A percentile compares a stretch with the other conserved stretches of the same genome.
These are phyloP conservation scores for Starmerella davenportii DNA, from an alignment of 805 yeast genomes.

Conservation along the genomic window DNA sequence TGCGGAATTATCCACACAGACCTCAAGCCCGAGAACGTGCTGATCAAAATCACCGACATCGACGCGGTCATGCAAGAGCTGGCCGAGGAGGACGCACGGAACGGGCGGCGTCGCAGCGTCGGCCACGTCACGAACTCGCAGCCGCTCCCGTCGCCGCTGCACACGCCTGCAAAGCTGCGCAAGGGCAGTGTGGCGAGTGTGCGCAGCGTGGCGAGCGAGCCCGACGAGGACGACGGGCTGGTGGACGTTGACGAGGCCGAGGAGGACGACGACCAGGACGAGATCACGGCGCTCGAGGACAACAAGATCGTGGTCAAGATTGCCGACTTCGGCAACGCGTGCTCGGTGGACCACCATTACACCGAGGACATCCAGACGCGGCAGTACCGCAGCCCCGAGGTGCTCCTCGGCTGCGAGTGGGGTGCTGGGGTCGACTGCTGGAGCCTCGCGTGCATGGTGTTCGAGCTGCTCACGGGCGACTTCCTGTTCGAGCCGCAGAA, in stretches of 20 bases:
- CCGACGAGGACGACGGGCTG: background rate
- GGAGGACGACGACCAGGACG: conserved; percentile 1
- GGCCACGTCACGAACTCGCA: conserved; percentile 8
- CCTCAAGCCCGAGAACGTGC: conserved; percentile 55
- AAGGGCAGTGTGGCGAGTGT: background rate
- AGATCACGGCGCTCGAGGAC: conserved; percentile 15
- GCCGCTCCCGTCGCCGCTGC: conserved; percentile 13
- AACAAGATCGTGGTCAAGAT: conserved; percentile 59
- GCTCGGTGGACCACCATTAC: conserved; percentile 63
- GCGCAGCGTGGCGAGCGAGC: background rate
- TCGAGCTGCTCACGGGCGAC: conserved; percentile 87
- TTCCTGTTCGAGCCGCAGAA: conserved; percentile 74
- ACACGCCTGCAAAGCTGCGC: conserved; percentile 1
- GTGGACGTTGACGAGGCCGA: background rate
- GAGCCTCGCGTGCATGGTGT: conserved; percentile 85
- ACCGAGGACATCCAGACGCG: conserved; percentile 83
- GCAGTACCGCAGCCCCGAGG: conserved; percentile 86
- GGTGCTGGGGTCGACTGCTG: conserved; percentile 91
- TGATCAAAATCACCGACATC: conserved; percentile 69
- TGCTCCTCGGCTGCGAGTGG: conserved; percentile 65
- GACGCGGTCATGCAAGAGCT: conserved; percentile 60
- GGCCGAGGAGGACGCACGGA: conserved; percentile 29
- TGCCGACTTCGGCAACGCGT: conserved; percentile 87
- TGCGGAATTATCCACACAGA: conserved; percentile 65
- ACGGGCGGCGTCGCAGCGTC: background rate